phyloP scores from a whole-genome alignment of 2,329 filamentous ascomycete genomes.

The Amesomyces nigricolor region DNA sequence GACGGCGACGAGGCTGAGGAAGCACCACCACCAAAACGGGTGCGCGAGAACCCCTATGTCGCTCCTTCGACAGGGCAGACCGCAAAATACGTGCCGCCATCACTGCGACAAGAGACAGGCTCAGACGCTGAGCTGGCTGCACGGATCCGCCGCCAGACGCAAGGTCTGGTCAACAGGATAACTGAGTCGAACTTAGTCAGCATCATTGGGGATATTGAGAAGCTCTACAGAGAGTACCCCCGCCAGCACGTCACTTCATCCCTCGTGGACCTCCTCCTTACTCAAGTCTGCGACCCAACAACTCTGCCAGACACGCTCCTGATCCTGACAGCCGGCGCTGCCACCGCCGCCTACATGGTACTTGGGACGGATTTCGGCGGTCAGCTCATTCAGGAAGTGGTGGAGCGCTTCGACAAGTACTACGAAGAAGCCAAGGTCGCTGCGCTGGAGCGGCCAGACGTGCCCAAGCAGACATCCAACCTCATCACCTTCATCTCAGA shows the following conservation, averaged over 20 bases:
- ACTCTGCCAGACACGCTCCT: conserved; percentile 81
- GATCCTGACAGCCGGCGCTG: conserved; percentile 84
- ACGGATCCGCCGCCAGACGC: conserved; percentile 70
- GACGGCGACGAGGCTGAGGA: conserved; percentile 15
- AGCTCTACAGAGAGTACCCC: conserved; percentile 75
- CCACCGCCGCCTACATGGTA: conserved; percentile 80
- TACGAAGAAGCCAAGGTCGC: conserved; percentile 44
- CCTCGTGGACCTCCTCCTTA: conserved; percentile 69
- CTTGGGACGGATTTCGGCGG: conserved; percentile 87
- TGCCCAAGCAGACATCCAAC: conserved; percentile 63
- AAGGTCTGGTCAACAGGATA: conserved; percentile 86
- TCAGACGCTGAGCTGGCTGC: conserved; percentile 61
- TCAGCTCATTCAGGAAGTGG: conserved; percentile 71
- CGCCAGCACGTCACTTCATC: conserved; percentile 83
- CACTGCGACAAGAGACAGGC: conserved; percentile 59
- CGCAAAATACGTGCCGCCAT: conserved; percentile 85
- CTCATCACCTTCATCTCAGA: conserved; percentile 77
- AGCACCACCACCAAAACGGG: conserved; percentile 37
- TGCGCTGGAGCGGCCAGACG: conserved; percentile 28
- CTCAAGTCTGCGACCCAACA: conserved; percentile 73
- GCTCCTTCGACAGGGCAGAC: conserved; percentile 54
- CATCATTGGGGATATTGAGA: conserved; percentile 76
- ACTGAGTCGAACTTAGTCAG: conserved; percentile 86
- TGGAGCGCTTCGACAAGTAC: conserved; percentile 65
- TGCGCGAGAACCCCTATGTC: conserved; percentile 82